Percentiles rank a stretch among this genome's conserved stretches.
These are phyloP conservation scores for Aspergillus sclerotialis DNA, from an alignment of 2,329 filamentous ascomycete genomes.

Conservation along the genomic window DNA sequence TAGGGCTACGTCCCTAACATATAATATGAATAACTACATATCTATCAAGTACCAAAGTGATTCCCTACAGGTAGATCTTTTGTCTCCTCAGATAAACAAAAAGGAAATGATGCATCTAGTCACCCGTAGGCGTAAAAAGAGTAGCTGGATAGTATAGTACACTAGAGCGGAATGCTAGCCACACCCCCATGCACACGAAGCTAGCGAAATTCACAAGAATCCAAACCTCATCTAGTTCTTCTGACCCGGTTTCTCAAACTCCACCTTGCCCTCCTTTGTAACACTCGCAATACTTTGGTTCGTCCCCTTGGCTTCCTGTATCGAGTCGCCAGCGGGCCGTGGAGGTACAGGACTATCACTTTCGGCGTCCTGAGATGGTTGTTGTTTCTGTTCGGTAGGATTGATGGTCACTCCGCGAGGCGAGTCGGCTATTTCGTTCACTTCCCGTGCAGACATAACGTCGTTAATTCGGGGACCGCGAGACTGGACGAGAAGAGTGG, in stretches of 20 bases:
- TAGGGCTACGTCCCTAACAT: too few species aligned
- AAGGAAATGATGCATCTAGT: too few species aligned
- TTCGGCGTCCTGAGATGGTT: constrained; percentile 10
- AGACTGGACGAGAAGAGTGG: constrained; percentile 79
- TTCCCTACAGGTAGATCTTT: too few species aligned
- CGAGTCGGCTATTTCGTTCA: constrained; percentile 83
- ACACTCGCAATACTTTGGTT: constrained; percentile 46
- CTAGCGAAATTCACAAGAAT: too few species aligned
- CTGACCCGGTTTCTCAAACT: constrained; percentile 43
- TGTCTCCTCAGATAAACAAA: too few species aligned
- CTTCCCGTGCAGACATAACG: constrained; percentile 65
- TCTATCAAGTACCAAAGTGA: too few species aligned
- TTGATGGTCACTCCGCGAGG: constrained; percentile 64
- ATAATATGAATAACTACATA: too few species aligned
- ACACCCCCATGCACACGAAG: constrained; percentile 8
- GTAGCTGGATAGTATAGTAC: constrained; percentile 16
- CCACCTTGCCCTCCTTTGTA: constrained; percentile 58
- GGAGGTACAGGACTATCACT: constrained; percentile 17
- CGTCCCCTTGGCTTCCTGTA: constrained; percentile 23
- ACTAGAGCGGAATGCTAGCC: constrained; percentile 14
- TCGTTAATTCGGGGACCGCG: constrained; percentile 74
- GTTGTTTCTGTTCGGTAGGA: constrained; percentile 39
- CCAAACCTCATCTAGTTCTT: too few species aligned
- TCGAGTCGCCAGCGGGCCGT: constrained; percentile 21
- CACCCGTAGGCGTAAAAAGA: too few species aligned